phyloP scores from a whole-genome alignment of 2,329 filamentous ascomycete genomes.

The Neobulgaria alba region DNA sequence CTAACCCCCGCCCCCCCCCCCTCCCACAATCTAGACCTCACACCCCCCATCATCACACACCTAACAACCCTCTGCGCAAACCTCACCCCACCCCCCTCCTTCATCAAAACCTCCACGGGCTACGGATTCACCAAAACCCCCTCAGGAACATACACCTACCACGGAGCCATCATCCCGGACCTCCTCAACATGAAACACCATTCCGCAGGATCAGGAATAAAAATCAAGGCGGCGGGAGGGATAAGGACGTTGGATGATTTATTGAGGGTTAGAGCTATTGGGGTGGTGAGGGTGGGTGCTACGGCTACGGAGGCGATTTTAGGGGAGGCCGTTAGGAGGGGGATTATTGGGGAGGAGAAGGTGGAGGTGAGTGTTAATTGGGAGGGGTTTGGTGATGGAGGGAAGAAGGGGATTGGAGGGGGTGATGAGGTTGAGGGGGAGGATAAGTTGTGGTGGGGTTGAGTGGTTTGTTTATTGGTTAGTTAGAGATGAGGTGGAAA shows the following conservation, averaged over 20 bases:
- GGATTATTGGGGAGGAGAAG: constrained; percentile 35
- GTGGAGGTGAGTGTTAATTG: constrained; percentile 15
- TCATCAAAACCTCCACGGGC: constrained; percentile 53
- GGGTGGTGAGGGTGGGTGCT: constrained; percentile 47
- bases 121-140: constrained; percentile 51
- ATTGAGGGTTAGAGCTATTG: constrained; percentile 43
- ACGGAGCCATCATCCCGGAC: constrained; percentile 42
- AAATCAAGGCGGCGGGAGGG: constrained; percentile 51
- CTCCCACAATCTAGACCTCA: no score
- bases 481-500: no score
- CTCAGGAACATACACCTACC: constrained; percentile 43
- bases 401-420: background rate
- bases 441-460: background rate
- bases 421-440: background rate
- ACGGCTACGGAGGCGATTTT: constrained; percentile 47
- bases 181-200: constrained; percentile 45
- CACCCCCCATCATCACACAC: no score
- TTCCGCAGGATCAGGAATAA: constrained; percentile 33
- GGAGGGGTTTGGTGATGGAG: background rate
- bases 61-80: no score
- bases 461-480: no score
- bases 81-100: no score
- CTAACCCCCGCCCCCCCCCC: no score
- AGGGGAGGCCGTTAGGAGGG: constrained; percentile 42
- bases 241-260: constrained; percentile 49